Percentiles rank a stretch among this genome's conserved stretches.
Conservation (phyloP, 1,284 basidiomycete species). For the Tylopilus sp. region DNA sequence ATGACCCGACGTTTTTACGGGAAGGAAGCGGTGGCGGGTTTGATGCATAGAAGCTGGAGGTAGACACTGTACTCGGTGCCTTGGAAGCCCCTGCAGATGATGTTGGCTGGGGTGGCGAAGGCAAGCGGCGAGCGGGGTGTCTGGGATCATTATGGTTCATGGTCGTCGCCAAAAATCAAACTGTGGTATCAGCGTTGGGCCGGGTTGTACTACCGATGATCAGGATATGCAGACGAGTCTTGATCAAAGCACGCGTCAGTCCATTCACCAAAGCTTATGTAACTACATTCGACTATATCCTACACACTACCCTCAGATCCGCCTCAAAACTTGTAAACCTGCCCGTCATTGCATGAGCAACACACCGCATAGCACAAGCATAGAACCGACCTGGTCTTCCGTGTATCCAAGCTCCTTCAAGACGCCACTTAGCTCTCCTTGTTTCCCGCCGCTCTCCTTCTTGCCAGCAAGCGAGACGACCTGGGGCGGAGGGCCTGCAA, state of each 20-base stretch:
- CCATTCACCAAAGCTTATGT: constrained; percentile 25
- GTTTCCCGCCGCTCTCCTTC: constrained; percentile 69
- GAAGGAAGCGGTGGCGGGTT: constrained; percentile 31
- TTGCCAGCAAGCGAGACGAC: constrained; percentile 76
- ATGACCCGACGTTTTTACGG: constrained; percentile 31
- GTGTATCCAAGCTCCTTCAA: constrained; percentile 87
- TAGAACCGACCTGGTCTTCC: constrained; percentile 62
- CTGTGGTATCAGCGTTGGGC: constrained; percentile 10
- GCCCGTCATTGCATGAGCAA: constrained; percentile 11
- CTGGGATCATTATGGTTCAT: constrained; percentile 30
- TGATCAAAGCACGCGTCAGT: constrained; percentile 33
- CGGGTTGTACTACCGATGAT: constrained; percentile 10
- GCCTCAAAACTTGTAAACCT: constrained; percentile 59
- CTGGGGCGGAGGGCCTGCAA: constrained; percentile 78
- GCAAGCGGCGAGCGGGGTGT: constrained; percentile 18
- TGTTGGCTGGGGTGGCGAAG: constrained; percentile 23
- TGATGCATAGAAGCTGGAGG: constrained; percentile 31
- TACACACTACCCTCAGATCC: neutral
- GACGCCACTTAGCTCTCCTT: constrained; percentile 79
- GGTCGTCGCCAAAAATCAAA: neutral
- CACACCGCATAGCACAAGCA: neutral
- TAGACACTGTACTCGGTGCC: constrained; percentile 23
- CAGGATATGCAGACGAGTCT: constrained; percentile 14
- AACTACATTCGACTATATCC: constrained; percentile 11
- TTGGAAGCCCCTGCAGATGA: constrained; percentile 19